These are phyloP conservation scores for Acacia melanoxylon DNA, from an alignment of 306 rosid species.

Conservation along the genomic window DNA sequence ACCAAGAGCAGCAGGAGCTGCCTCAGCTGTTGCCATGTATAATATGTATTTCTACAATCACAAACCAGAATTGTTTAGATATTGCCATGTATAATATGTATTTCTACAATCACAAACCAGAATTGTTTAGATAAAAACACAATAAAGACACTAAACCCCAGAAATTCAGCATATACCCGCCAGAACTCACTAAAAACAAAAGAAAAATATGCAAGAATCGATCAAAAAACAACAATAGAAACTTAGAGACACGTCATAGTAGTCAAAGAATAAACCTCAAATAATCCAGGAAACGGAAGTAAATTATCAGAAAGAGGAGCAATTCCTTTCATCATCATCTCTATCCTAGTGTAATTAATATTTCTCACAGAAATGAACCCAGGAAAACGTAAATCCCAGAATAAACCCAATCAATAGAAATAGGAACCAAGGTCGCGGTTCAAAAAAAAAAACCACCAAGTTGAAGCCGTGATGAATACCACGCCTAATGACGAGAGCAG, in stretches of 20 bases:
- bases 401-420: not conserved
- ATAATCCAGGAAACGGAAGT: not conserved
- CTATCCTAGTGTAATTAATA: not conserved
- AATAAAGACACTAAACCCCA: not conserved
- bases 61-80: not conserved
- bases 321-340: not conserved
- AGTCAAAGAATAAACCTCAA: not conserved
- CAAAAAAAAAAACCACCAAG: not conserved
- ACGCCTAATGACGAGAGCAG: not conserved
- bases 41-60: slow-evolving; percentile 38
- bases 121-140: slow-evolving; percentile 1
- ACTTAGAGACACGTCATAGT: not conserved
- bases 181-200: not conserved
- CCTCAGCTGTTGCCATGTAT: slow-evolving; percentile 72
- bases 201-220: not conserved
- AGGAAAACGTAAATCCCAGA: not conserved
- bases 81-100: slow-evolving; percentile 47
- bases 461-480: not conserved
- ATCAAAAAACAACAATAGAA: not conserved
- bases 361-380: not conserved
- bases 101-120: slow-evolving; percentile 31
- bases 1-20: slow-evolving; percentile 58
- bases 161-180: not conserved
- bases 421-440: not conserved
- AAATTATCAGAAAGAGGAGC: not conserved